phyloP scores from a whole-genome alignment of 306 rosid genomes.

The Dryas octopetala region DNA sequence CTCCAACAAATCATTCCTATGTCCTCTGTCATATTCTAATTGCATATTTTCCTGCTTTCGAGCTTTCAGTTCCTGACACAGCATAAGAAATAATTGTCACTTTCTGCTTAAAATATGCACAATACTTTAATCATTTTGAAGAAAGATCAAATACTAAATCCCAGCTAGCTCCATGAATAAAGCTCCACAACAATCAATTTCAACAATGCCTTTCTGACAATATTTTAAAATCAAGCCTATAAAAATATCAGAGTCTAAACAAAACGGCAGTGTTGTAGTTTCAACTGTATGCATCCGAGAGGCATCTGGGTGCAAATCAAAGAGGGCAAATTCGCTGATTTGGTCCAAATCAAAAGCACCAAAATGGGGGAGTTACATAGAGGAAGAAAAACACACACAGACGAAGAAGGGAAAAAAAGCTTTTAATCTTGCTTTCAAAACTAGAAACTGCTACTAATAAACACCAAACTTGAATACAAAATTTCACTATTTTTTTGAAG shows the following conservation, averaged over 20 bases:
- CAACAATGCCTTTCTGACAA: not conserved
- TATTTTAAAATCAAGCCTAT: not conserved
- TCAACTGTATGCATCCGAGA: not conserved
- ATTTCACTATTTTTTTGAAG: not conserved
- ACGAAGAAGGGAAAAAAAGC: not conserved
- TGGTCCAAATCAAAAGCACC: not conserved
- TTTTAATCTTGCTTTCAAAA: slow-evolving; percentile 2
- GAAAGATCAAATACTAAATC: not conserved
- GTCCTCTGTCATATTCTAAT: slow-evolving; percentile 60
- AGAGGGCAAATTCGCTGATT: not conserved
- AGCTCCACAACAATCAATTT: not conserved
- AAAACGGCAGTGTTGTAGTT: not conserved
- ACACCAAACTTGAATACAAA: not conserved
- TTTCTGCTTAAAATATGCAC: not conserved
- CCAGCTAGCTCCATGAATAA: not conserved
- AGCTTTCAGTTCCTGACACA: slow-evolving; percentile 71
- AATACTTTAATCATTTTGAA: not conserved
- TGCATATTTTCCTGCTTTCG: slow-evolving; percentile 60
- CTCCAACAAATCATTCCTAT: slow-evolving; percentile 71
- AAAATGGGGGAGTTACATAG: not conserved
- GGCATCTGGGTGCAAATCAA: too few species aligned
- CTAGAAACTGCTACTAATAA: not conserved
- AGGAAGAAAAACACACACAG: not conserved
- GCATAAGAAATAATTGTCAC: not conserved
- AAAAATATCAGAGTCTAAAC: not conserved